A percentile compares a stretch with the other conserved stretches of the same genome.
These are phyloP conservation scores for Pseudogymnoascus sp. DNA, from an alignment of 2,329 filamentous ascomycete genomes.

Conservation along the genomic window DNA sequence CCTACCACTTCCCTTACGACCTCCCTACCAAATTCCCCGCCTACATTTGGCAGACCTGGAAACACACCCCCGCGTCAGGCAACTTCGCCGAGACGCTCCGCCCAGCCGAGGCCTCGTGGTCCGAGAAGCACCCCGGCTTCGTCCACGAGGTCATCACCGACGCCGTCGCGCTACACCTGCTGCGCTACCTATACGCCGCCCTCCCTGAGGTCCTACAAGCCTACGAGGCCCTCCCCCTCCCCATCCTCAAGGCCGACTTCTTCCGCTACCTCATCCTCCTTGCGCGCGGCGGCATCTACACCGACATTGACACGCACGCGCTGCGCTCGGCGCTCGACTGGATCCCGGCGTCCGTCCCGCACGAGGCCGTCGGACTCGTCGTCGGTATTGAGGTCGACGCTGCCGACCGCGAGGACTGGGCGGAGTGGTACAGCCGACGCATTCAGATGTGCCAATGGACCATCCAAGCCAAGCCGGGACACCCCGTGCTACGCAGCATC, in stretches of 20 bases:
- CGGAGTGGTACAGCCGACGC: slow-evolving; percentile 87
- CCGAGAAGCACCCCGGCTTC: slow-evolving; percentile 76
- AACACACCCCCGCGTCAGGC: slow-evolving; percentile 66
- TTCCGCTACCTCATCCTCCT: slow-evolving; percentile 64
- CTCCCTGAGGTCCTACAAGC: slow-evolving; percentile 72
- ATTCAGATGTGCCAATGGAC: slow-evolving; percentile 99
- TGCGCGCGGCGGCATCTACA: slow-evolving; percentile 74
- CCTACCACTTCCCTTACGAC: slow-evolving; percentile 91
- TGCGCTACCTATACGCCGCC: slow-evolving; percentile 79
- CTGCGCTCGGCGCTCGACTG: slow-evolving; percentile 78
- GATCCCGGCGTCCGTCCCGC: slow-evolving; percentile 72
- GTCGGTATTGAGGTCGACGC: slow-evolving; percentile 96
- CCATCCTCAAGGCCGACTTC: slow-evolving; percentile 69
- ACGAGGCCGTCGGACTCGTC: slow-evolving; percentile 72
- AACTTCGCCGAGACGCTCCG: slow-evolving; percentile 69
- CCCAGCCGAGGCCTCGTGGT: slow-evolving; percentile 82
- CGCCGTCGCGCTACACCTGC: slow-evolving; percentile 67
- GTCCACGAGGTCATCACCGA: slow-evolving; percentile 98
- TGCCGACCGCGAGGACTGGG: slow-evolving; percentile 76
- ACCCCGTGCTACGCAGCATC: slow-evolving; percentile 81
- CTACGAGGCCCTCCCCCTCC: slow-evolving; percentile 62
- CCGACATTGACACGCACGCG: slow-evolving; percentile 84
- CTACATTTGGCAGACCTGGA: slow-evolving; percentile 99
- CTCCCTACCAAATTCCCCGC: slow-evolving; percentile 82
- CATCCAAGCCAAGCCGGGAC: slow-evolving; percentile 89